Percentiles rank a stretch among this genome's conserved stretches.
Conservation (phyloP, 106 monocot genomes). For the Dendrobium nobile region DNA sequence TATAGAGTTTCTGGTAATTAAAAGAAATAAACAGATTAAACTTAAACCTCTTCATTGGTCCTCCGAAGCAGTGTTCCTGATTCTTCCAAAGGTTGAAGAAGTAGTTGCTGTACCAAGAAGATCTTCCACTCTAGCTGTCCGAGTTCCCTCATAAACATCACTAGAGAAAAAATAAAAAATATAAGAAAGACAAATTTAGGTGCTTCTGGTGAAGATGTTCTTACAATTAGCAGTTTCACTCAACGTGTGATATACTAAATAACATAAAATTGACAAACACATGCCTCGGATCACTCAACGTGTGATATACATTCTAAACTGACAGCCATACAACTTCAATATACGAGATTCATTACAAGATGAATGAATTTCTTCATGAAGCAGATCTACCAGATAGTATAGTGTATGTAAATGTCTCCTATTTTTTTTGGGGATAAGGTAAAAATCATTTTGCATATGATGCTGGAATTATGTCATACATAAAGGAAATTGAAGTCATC, state of each 20-base stretch:
- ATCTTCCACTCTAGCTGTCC: slow-evolving; percentile 24
- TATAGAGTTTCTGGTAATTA: not conserved
- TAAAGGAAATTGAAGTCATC: not conserved
- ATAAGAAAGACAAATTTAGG: not conserved
- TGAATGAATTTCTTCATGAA: not conserved
- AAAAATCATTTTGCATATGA: not conserved
- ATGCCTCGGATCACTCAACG: not conserved
- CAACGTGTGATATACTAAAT: not conserved
- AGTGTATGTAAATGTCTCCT: not conserved
- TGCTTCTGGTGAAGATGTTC: not conserved
- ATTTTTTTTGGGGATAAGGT: not conserved
- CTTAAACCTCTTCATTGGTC: slow-evolving; percentile 24
- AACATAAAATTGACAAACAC: not conserved
- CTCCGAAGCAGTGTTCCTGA: slow-evolving; percentile 20
- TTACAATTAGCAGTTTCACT: not conserved
- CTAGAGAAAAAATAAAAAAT: slow-evolving; percentile 2
- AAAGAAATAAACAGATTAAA: not conserved
- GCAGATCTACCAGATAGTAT: not conserved
- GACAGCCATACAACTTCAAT: not conserved
- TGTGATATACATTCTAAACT: not conserved
- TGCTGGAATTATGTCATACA: not conserved
- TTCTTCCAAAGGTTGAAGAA: slow-evolving; percentile 23
- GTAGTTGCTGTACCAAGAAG: slow-evolving; percentile 22
- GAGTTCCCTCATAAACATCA: slow-evolving; percentile 30
- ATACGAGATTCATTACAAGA: not conserved